phyloP scores from a whole-genome alignment of 441 rosid genomes.

The Macaranga tanarius region DNA sequence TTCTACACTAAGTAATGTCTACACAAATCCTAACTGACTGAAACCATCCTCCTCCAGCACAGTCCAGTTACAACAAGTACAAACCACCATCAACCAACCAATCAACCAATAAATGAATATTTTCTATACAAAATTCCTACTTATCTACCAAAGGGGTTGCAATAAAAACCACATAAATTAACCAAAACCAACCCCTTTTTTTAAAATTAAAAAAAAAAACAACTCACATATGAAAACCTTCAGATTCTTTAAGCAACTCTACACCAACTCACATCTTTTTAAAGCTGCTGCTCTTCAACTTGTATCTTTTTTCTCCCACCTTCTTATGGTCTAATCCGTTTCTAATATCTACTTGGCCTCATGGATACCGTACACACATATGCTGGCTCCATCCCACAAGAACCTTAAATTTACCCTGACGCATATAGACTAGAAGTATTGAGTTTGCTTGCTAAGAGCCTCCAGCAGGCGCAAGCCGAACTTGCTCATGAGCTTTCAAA shows the following conservation, averaged over 20 bases:
- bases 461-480: slow-evolving; percentile 48
- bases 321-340: not conserved
- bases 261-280: not conserved
- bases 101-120: slow-evolving; percentile 59
- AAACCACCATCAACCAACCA: slow-evolving; percentile 28
- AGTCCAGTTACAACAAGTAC: slow-evolving; percentile 24
- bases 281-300: not conserved
- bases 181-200: too few relatives aligned
- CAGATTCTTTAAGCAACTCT: slow-evolving; percentile 3
- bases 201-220: not conserved
- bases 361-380: slow-evolving; percentile 24
- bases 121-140: slow-evolving; percentile 43
- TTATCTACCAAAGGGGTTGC: slow-evolving; percentile 22
- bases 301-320: not conserved
- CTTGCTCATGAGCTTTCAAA: slow-evolving; percentile 74
- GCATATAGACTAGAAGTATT: not conserved
- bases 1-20: slow-evolving; percentile 10
- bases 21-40: not conserved
- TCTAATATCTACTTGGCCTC: not conserved
- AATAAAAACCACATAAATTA: slow-evolving; percentile 14
- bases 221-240: not conserved
- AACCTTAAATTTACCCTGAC: not conserved
- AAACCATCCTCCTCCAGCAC: slow-evolving; percentile 17
- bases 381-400: slow-evolving; percentile 7
- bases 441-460: not conserved